phyloP scores from a whole-genome alignment of 1,284 basidiomycete species.

The Puccinia hordei region DNA sequence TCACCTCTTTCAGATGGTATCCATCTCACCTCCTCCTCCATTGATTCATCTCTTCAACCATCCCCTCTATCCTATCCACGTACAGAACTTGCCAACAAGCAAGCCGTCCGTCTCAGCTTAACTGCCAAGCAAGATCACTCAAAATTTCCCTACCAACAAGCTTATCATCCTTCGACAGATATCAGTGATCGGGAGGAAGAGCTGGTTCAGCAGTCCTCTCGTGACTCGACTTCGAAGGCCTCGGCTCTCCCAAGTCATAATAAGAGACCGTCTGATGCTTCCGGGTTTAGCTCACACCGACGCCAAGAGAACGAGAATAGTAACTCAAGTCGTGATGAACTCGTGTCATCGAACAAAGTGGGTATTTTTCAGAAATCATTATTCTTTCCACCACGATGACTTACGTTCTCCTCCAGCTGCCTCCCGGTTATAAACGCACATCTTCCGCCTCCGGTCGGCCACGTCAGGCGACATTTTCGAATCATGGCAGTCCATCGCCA shows the following conservation, averaged over 20 bases:
- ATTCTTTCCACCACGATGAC: no score
- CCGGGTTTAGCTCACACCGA: not conserved
- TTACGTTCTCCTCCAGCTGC: not conserved
- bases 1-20: conserved; percentile 61
- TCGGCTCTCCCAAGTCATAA: not conserved
- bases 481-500: not conserved
- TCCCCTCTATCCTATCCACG: conserved; percentile 63
- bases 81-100: conserved; percentile 54
- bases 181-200: conserved; percentile 12
- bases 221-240: not conserved
- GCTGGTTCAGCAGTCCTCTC: not conserved
- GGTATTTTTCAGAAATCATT: not conserved
- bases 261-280: conserved; percentile 13
- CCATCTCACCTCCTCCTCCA: conserved; percentile 54
- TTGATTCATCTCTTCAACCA: conserved; percentile 61
- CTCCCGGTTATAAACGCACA: not conserved
- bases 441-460: conserved; percentile 17
- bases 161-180: conserved; percentile 1
- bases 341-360: not conserved
- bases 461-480: conserved; percentile 4
- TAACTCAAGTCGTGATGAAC: conserved; percentile 18
- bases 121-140: conserved; percentile 11
- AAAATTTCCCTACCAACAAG: not conserved
- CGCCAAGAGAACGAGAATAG: not conserved
- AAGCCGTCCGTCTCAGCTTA: not conserved